Percentiles rank a stretch among this genome's conserved stretches.
Evolutionary conservation across 2,329 filamentous ascomycete genomes (phyloP).

Genomic region (Chaetomium olivaceum): DNA sequence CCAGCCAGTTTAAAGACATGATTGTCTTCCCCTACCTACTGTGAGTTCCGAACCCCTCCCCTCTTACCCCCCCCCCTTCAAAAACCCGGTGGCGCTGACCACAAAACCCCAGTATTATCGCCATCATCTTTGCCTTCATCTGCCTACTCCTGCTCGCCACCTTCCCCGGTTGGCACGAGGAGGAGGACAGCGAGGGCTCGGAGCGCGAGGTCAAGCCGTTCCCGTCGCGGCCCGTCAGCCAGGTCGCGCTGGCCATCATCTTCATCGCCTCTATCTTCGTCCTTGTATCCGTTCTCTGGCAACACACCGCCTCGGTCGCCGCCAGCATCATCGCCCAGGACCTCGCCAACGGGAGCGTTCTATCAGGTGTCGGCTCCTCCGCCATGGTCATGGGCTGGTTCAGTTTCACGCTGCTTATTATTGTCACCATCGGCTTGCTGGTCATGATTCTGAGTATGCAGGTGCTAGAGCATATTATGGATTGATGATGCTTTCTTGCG

Average conservation of each 20-base stretch:
- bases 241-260: conserved; percentile 90
- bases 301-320: conserved; percentile 94
- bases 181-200: conserved; percentile 75
- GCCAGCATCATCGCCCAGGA: conserved; percentile 92
- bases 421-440: conserved; percentile 90
- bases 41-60: conserved; percentile 52
- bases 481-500: conserved; percentile 16
- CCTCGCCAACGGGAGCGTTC: conserved; percentile 84
- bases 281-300: conserved; percentile 78
- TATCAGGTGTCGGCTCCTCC: conserved; percentile 83
- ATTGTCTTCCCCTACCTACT: conserved; percentile 97
- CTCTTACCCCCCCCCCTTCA: neutral
- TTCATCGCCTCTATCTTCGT: conserved; percentile 73
- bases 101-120: conserved; percentile 71
- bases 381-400: conserved; percentile 99
- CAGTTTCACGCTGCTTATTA: conserved; percentile 86
- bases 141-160: conserved; percentile 93
- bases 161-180: conserved; percentile 97
- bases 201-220: conserved; percentile 93
- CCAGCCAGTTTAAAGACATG: conserved; percentile 95
- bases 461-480: conserved; percentile 65
- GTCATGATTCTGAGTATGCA: conserved; percentile 96
- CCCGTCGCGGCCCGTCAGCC: conserved; percentile 86
- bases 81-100: neutral
- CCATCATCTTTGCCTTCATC: conserved; percentile 94